Conservation (phyloP, 2,329 filamentous ascomycete genomes). For the Mycocentrospora acerina region DNA sequence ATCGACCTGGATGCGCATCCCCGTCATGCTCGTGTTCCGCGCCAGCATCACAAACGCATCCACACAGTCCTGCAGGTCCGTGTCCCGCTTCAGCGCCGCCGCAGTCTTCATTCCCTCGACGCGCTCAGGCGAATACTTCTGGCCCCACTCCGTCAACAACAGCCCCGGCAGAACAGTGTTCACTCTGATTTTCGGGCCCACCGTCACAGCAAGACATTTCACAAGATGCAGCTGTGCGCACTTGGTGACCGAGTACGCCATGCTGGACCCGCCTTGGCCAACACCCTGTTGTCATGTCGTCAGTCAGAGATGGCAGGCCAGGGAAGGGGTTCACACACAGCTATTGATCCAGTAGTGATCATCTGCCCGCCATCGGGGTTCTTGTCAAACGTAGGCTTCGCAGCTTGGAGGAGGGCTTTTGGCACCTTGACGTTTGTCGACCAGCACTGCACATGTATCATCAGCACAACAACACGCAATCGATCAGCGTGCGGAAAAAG, state of each 20-base stretch:
- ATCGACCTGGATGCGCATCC: conserved; percentile 48
- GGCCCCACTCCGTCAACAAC: conserved; percentile 61
- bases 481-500: conserved; percentile 10
- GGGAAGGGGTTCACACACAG: conserved; percentile 43
- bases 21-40: conserved; percentile 55
- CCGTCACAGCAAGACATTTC: conserved; percentile 63
- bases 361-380: conserved; percentile 66
- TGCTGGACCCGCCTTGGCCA: conserved; percentile 55
- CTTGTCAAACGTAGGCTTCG: conserved; percentile 59
- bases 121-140: conserved; percentile 59
- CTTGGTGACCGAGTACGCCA: conserved; percentile 78
- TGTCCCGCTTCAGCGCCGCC: conserved; percentile 61
- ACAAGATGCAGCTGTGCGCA: conserved; percentile 70
- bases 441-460: conserved; percentile 53
- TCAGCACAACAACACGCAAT: conserved; percentile 14
- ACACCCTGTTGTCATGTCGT: conserved; percentile 45
- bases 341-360: conserved; percentile 64
- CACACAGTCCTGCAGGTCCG: conserved; percentile 56
- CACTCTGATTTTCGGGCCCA: conserved; percentile 63
- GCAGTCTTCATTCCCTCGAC: conserved; percentile 57
- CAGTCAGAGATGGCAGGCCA: neutral
- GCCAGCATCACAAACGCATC: conserved; percentile 58
- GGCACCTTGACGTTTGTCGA: conserved; percentile 60
- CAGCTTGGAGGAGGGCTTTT: conserved; percentile 56
- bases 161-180: conserved; percentile 68